A percentile compares a stretch with the other conserved stretches of the same genome.
Evolutionary conservation across 2,329 filamentous ascomycete species (phyloP).

Genomic region (Nakataea oryzae): DNA sequence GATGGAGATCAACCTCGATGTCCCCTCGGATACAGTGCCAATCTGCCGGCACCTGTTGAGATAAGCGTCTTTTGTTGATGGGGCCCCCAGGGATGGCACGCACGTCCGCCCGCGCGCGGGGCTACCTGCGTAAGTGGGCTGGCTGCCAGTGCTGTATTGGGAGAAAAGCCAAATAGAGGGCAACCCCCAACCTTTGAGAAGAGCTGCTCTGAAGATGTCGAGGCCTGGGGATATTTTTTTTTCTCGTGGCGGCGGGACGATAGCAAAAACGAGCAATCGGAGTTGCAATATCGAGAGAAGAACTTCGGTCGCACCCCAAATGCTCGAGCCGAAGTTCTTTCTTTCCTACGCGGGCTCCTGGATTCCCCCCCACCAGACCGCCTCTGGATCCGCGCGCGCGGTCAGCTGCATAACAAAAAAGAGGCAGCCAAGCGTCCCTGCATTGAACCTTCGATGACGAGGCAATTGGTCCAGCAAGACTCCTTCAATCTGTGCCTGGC

Average conservation of each 20-base stretch:
- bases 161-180: neutral
- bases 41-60: neutral
- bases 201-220: neutral
- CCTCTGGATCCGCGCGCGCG: neutral
- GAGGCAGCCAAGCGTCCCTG: neutral
- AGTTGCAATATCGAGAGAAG: neutral
- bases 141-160: neutral
- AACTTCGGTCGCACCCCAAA: neutral
- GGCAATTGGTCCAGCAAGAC: neutral
- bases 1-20: neutral
- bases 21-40: neutral
- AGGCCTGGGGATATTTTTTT: neutral
- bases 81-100: neutral
- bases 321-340: too few relatives aligned
- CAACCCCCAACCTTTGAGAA: too few relatives aligned
- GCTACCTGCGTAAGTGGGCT: neutral
- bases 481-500: neutral
- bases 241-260: too few relatives aligned
- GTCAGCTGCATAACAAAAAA: neutral
- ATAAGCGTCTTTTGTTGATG: neutral
- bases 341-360: too few relatives aligned
- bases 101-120: neutral
- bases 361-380: neutral
- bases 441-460: neutral
- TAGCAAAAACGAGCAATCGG: neutral